phyloP scores from a whole-genome alignment of 257 asterid species.

The Fraxinus cuspidata region DNA sequence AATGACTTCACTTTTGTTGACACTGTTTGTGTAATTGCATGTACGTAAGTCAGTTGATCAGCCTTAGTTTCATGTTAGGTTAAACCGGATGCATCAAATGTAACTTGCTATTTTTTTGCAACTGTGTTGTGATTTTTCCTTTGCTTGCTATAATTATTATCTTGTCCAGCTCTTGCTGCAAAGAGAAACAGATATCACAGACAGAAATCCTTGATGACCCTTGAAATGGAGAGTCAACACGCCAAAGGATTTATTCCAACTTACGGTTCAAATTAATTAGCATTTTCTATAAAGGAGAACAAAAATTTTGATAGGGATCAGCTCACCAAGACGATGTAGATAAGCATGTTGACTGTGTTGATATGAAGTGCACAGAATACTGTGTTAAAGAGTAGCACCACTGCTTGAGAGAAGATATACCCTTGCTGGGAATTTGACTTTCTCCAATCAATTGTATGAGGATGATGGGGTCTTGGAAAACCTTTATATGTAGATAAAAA shows the following conservation, averaged over 20 bases:
- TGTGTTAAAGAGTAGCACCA: background rate
- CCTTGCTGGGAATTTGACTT: background rate
- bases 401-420: slow-evolving; percentile 22
- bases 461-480: slow-evolving; percentile 40
- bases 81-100: background rate
- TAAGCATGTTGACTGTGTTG: slow-evolving; percentile 21
- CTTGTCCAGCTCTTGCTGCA: slow-evolving; percentile 73
- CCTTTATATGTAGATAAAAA: slow-evolving; percentile 31
- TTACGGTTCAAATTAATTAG: slow-evolving; percentile 54
- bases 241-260: slow-evolving; percentile 95
- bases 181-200: slow-evolving; percentile 84
- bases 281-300: slow-evolving; percentile 18
- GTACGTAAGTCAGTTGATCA: background rate
- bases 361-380: slow-evolving; percentile 26
- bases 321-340: slow-evolving; percentile 29
- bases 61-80: background rate
- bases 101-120: background rate
- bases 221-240: slow-evolving; percentile 99
- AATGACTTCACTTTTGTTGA: background rate
- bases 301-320: slow-evolving; percentile 26
- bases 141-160: background rate
- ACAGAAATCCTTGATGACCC: slow-evolving; percentile 79
- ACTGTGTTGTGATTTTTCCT: background rate
- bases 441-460: slow-evolving; percentile 18
- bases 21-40: background rate